Percentiles rank a stretch among this genome's conserved stretches.
Conservation (phyloP, 208 protist species). For the Trypanosoma avium region DNA sequence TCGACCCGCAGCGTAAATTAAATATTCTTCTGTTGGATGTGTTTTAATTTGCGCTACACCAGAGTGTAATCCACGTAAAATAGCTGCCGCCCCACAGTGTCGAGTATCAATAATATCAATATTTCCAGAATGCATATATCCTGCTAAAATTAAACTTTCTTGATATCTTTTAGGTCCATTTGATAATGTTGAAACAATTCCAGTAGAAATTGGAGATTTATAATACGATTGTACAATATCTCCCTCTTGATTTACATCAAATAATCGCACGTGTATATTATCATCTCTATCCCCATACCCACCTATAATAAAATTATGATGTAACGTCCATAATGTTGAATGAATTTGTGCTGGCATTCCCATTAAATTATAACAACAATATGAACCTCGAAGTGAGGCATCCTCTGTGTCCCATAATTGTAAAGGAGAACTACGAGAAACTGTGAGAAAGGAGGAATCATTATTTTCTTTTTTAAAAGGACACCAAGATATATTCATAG, state of each 20-base stretch:
- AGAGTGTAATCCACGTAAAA: slow-evolving; percentile 35
- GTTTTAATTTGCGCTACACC: slow-evolving; percentile 22
- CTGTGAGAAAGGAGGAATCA: slow-evolving; percentile 60
- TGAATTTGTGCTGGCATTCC: slow-evolving; percentile 50
- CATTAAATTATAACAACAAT: slow-evolving; percentile 55
- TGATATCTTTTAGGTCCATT: slow-evolving; percentile 27
- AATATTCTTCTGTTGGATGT: slow-evolving; percentile 21
- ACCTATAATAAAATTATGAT: slow-evolving; percentile 36
- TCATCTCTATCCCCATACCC: slow-evolving; percentile 80
- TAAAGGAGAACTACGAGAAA: slow-evolving; percentile 53
- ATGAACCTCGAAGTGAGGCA: slow-evolving; percentile 60
- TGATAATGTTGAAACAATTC: slow-evolving; percentile 38
- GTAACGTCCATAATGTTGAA: slow-evolving; percentile 43
- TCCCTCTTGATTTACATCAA: slow-evolving; percentile 61
- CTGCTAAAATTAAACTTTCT: slow-evolving; percentile 41
- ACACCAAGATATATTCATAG: slow-evolving; percentile 75
- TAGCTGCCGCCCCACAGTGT: slow-evolving; percentile 39
- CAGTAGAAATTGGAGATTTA: slow-evolving; percentile 29
- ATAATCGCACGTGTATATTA: slow-evolving; percentile 60
- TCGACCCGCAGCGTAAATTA: slow-evolving; percentile 39
- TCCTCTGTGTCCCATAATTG: slow-evolving; percentile 81
- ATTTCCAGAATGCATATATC: slow-evolving; percentile 46
- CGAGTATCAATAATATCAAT: slow-evolving; percentile 72
- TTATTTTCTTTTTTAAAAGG: slow-evolving; percentile 56
- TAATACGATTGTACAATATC: slow-evolving; percentile 43